Base-by-base conservation (phyloP, 2,329 filamentous ascomycete species). In the Ophiostoma tasmaniense region DNA sequence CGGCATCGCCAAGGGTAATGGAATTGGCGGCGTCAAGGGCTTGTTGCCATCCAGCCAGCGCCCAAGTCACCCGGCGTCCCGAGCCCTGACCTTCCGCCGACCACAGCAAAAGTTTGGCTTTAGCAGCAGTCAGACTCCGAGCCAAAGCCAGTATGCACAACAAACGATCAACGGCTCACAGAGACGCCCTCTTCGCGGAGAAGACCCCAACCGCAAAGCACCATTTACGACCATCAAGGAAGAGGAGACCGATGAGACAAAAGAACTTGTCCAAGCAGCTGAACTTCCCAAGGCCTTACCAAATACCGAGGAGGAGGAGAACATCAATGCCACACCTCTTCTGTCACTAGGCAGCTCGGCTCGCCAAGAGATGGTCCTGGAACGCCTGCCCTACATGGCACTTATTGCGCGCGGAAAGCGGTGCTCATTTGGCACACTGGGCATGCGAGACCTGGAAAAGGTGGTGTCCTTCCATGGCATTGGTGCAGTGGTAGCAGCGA, bases 321-420 rank as follows among this genome's bases (percentile, higher is more conserved):
- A 55, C 1, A 45, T 25, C 37, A 35, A 45, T 13, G 25, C 61
- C 68, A 74, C 20, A 70, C 68, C 76, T 1, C 68, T 77, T 0
- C 80, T 89, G 20, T 85, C 87, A 0, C 82, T 89, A 1, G 88
- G 89, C 61, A 88, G 82, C 71, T 86, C 89, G 3, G 87, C 89
- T 3, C 88, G 88, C 45, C 84, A 84, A 59, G 91, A 94, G 77
- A 84, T 95, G 81, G 79, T 97, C 0, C 85, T 97, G 30, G 92
- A 98, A 73, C 88, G 92, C 10, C 83, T 99, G 0, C 95, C 95
- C 0, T 98, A 96, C 77, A 87, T 95, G 82, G 83, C 89, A 1
- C 84, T 86, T 66, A 91, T 97, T 75, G 78, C 80, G 1, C 80
- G 83, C 20, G 75, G 78, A 39, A 75, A 79, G 72, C 80, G 79